A percentile compares a stretch with the other conserved stretches of the same genome.
phyloP scores from a whole-genome alignment of 345 rosid species.

The Laguncularia racemosa region DNA sequence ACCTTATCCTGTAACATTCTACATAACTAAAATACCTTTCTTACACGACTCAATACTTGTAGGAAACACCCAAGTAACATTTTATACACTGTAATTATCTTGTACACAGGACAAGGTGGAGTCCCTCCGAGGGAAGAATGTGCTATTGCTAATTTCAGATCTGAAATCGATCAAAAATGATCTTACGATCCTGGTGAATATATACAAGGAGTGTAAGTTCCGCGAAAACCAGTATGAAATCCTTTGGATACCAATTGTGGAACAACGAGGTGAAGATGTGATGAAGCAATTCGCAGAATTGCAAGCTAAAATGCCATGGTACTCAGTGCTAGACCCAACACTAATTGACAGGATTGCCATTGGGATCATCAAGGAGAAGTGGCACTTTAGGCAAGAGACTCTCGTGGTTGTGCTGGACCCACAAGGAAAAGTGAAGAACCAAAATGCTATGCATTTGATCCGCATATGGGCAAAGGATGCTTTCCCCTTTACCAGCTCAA shows the following conservation, averaged over 20 bases:
- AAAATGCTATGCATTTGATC: conserved; percentile 18
- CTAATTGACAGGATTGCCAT: conserved; percentile 13
- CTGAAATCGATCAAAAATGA: conserved; percentile 18
- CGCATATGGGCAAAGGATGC: conserved; percentile 14
- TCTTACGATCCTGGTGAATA: conserved; percentile 14
- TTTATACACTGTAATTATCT: too few relatives aligned
- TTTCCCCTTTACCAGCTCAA: conserved; percentile 16
- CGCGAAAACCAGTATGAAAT: conserved; percentile 17
- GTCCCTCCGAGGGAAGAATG: conserved; percentile 16
- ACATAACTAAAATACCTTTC: too few relatives aligned
- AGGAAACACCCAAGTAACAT: too few relatives aligned
- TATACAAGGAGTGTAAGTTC: conserved; percentile 14
- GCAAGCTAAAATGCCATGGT: conserved; percentile 21
- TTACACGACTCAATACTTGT: too few relatives aligned
- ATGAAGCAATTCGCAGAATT: conserved; percentile 7
- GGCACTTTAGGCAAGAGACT: conserved; percentile 14
- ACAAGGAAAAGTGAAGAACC: conserved; percentile 12
- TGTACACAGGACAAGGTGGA: conserved; percentile 22
- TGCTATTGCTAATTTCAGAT: conserved; percentile 21
- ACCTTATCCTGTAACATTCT: too few relatives aligned
- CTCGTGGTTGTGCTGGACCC: conserved; percentile 12
- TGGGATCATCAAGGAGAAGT: conserved; percentile 15
- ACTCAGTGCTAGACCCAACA: conserved; percentile 4
- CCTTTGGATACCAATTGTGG: conserved; percentile 20
- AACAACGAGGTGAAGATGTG: background rate